phyloP scores from a whole-genome alignment of 2,329 filamentous ascomycete species.

The Gnomoniopsis sp. region DNA sequence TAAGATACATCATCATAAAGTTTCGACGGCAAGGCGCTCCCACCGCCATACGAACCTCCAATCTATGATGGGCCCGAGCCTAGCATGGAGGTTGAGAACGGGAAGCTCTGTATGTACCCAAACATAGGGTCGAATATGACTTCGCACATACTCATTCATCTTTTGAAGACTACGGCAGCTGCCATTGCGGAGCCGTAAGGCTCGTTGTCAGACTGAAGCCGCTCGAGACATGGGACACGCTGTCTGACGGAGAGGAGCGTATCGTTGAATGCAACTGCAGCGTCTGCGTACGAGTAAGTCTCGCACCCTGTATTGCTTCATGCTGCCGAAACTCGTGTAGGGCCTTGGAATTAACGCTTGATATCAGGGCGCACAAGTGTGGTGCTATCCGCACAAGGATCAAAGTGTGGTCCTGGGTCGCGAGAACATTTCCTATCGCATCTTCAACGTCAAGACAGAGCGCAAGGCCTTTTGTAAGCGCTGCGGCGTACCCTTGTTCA shows the following conservation, averaged over 20 bases:
- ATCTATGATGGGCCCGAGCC: conserved; percentile 40
- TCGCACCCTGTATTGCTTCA: not conserved
- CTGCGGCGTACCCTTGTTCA: conserved; percentile 43
- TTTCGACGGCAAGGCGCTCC: conserved; percentile 34
- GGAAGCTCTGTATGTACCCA: conserved; percentile 28
- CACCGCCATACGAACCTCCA: conserved; percentile 31
- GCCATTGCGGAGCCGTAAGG: conserved; percentile 49
- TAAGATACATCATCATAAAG: conserved; percentile 22
- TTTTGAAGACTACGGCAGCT: conserved; percentile 40
- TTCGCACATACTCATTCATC: not conserved
- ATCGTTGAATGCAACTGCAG: conserved; percentile 49
- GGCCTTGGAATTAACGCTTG: not conserved
- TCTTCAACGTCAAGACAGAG: conserved; percentile 29
- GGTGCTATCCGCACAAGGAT: conserved; percentile 39
- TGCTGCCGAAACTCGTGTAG: not conserved
- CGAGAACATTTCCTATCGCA: conserved; percentile 37
- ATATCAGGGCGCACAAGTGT: conserved; percentile 38
- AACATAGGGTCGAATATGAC: not conserved
- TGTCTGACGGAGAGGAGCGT: conserved; percentile 23
- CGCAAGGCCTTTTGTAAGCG: conserved; percentile 45
- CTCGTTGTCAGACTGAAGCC: conserved; percentile 38
- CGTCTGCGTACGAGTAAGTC: conserved; percentile 39
- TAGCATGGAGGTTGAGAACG: conserved; percentile 31
- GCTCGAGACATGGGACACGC: conserved; percentile 31
- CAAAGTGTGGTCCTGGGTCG: conserved; percentile 38